These are phyloP conservation scores for rapeseed (Brassica napus) DNA, from an alignment of 345 rosid genomes.

Conservation along the genomic window Da-Ae NC_063448.1:5075001-5075500, in stretches of 20 bases:
- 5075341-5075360: conserved; percentile 10
- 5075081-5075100: conserved; percentile 52
- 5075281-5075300: conserved; percentile 44
- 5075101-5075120: conserved; percentile 18
- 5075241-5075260: conserved; percentile 40
- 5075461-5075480: conserved; percentile 41
- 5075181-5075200: conserved; percentile 48
- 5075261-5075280: conserved; percentile 30
- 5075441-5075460: conserved; percentile 46
- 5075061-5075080: conserved; percentile 58
- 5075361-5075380: neutral
- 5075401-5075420: conserved; percentile 8
- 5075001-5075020: conserved; percentile 49
- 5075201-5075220: conserved; percentile 41
- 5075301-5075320: conserved; percentile 26
- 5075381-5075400: conserved; percentile 12
- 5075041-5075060: conserved; percentile 68
- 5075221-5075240: conserved; percentile 39
- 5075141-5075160: conserved; percentile 15
- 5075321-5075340: conserved; percentile 4
- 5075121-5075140: neutral
- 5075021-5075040: conserved; percentile 64
- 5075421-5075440: conserved; percentile 15
- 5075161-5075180: conserved; percentile 38
- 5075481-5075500: conserved; percentile 59